Base-by-base conservation (phyloP, 2,329 filamentous ascomycete genomes). In the Trichoderma afroharzianum region DNA sequence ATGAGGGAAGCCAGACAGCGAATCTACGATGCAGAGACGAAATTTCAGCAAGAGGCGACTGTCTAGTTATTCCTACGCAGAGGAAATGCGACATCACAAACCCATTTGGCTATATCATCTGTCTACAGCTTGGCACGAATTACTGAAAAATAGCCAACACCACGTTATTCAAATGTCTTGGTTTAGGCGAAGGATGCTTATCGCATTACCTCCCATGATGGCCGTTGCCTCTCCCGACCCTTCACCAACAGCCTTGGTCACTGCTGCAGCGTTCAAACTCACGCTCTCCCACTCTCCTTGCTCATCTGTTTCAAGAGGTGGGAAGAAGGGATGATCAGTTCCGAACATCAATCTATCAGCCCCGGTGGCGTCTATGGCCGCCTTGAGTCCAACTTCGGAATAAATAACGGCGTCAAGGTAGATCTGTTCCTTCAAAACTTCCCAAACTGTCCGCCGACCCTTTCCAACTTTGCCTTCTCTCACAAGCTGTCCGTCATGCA, bases 361-460 rank as follows among this genome's bases (percentile, higher is more conserved):
- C 0, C 92, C 92, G 72, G 87, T 85, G 0, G 91, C 91, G 26
- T 90, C 87, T 2, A 93, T 85, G 0, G 93, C 93, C 1, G 92
- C 91, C 76, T 87, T 90, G 71, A 95, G 80, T 0, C 92, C 92
- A 11, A 93, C 89, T 61, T 92, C 89, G 0, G 91, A 93, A 80
- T 96, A 94, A 7, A 97, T 88, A 15, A 97, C 94, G 0, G 94
- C 94, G 81, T 97, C 94, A 1, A 98, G 87, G 78, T 94, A 96
- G 59, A 97, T 88, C 82, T 97, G 96, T 74, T 89, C 90, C 75
- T 83, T 83, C 43, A 92, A 83, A 21, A 84, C 85, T 83, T 85
- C 81, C 88, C 85, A 90, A 71, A 87, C 78, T 21, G 85, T 85
- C 78, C 87, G 77, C 72, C 90, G 81, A 3, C 74, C 76, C 24